Evolutionary conservation across 805 yeast species (phyloP).

Genomic region (Candida oleophila): DNA sequence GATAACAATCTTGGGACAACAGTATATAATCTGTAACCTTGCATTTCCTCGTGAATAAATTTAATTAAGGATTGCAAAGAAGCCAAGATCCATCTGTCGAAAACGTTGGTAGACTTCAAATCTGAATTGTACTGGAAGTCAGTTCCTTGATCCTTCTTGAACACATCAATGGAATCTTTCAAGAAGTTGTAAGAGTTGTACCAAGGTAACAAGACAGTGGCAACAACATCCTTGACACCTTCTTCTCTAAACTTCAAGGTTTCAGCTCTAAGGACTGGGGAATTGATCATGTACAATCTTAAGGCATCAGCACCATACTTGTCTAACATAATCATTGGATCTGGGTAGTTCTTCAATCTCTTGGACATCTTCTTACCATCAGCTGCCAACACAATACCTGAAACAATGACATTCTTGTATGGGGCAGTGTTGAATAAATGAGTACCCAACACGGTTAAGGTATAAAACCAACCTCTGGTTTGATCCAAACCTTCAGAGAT

Average conservation of each 20-base stretch:
- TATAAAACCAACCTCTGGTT: conserved; percentile 99
- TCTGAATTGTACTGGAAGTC: conserved; percentile 72
- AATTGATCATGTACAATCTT: conserved; percentile 91
- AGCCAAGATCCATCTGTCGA: conserved; percentile 97
- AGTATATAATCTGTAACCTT: conserved; percentile 84
- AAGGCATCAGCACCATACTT: conserved; percentile 98
- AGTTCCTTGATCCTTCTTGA: conserved; percentile 69
- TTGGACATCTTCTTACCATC: conserved; percentile 99
- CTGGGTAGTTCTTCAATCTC: conserved; percentile 96
- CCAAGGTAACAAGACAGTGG: conserved; percentile 97
- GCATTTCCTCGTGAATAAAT: conserved; percentile 88
- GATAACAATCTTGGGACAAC: conserved; percentile 91
- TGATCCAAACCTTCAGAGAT: conserved; percentile 99
- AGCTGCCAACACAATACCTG: conserved; percentile 94
- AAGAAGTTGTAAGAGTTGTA: conserved; percentile 96
- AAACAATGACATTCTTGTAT: conserved; percentile 89
- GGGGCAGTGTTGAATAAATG: conserved; percentile 92
- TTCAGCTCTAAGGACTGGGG: conserved; percentile 97
- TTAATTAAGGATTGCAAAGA: conserved; percentile 89
- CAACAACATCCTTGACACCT: conserved; percentile 97
- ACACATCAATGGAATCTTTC: conserved; percentile 87
- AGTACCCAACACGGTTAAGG: conserved; percentile 92
- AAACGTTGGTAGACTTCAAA: conserved; percentile 74
- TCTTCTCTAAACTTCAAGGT: conserved; percentile 96
- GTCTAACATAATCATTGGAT: conserved; percentile 77